These are phyloP conservation scores for Amanita pseudoporphyria DNA, from an alignment of 768 basidiomycete genomes.

Conservation along the genomic window DNA sequence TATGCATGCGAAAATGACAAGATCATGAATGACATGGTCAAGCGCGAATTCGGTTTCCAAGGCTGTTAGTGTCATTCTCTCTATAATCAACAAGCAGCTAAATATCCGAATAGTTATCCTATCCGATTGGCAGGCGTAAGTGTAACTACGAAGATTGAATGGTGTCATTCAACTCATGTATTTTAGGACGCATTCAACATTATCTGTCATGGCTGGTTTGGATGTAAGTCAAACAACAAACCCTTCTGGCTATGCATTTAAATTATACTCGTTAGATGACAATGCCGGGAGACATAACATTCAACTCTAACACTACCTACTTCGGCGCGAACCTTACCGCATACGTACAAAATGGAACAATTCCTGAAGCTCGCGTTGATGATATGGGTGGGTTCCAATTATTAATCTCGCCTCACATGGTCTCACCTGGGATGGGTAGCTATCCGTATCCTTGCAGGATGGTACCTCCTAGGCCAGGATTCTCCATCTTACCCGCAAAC, in stretches of 20 bases:
- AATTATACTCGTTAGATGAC: constrained; percentile 39
- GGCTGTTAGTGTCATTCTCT: constrained; percentile 39
- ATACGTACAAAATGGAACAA: constrained; percentile 63
- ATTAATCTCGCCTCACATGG: background rate
- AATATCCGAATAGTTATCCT: constrained; percentile 36
- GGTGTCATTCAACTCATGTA: background rate
- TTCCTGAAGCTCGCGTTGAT: constrained; percentile 53
- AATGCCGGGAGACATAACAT: constrained; percentile 54
- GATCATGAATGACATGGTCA: constrained; percentile 64
- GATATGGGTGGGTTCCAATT: constrained; percentile 50
- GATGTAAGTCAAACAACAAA: constrained; percentile 36
- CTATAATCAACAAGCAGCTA: background rate
- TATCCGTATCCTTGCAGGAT: constrained; percentile 63
- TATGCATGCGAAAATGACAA: constrained; percentile 72
- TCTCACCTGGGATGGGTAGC: constrained; percentile 27
- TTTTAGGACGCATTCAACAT: constrained; percentile 44
- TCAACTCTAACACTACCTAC: constrained; percentile 41
- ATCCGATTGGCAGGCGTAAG: constrained; percentile 66
- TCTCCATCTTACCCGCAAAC: constrained; percentile 45
- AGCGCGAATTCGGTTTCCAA: constrained; percentile 69
- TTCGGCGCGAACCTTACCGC: constrained; percentile 62
- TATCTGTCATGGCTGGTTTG: constrained; percentile 48
- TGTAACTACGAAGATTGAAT: background rate
- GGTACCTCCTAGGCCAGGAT: constrained; percentile 64
- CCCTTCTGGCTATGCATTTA: background rate